Evolutionary conservation across 2,329 filamentous ascomycete genomes (phyloP).

Genomic region (Exserohilum rostratum): DNA sequence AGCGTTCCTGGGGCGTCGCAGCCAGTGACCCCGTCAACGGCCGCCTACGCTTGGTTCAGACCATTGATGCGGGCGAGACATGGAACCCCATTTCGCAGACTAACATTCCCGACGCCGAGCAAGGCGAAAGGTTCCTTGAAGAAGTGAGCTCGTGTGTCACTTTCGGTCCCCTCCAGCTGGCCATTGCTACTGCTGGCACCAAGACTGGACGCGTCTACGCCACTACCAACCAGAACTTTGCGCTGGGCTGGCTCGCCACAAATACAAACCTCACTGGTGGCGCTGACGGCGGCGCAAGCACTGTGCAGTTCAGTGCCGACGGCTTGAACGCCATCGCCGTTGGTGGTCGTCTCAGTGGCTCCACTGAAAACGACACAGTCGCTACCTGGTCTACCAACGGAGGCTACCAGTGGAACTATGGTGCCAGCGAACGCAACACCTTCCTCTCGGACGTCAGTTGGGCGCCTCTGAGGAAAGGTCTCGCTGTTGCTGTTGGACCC

Average conservation of each 20-base stretch:
- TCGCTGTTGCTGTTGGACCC: constrained; percentile 35
- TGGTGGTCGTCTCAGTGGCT: constrained; percentile 35
- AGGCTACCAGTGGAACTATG: constrained; percentile 27
- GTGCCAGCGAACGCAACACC: constrained; percentile 30
- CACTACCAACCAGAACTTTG: constrained; percentile 13
- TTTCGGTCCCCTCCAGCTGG: constrained; percentile 35
- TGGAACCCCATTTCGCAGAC: constrained; percentile 25
- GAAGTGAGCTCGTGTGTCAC: constrained; percentile 37
- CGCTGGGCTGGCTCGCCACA: constrained; percentile 26
- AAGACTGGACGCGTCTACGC: constrained; percentile 33
- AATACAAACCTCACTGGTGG: constrained; percentile 31
- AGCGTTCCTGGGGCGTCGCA: constrained; percentile 27
- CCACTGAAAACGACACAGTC: constrained; percentile 22
- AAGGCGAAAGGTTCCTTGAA: constrained; percentile 36
- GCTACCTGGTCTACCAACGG: constrained; percentile 37
- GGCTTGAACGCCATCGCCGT: constrained; percentile 32
- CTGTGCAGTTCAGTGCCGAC: constrained; percentile 33
- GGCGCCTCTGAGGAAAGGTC: constrained; percentile 22
- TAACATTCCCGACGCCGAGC: constrained; percentile 27
- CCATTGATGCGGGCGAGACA: constrained; percentile 29
- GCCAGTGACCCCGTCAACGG: constrained; percentile 40
- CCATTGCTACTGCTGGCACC: constrained; percentile 35
- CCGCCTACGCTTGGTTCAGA: constrained; percentile 36
- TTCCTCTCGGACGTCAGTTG: constrained; percentile 37
- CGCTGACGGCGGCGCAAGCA: constrained; percentile 37